Evolutionary conservation across 345 rosid genomes (phyloP), one percentile per base, ranked within the genome.

Genomic region (Sisymbrium altissimum): DNA sequence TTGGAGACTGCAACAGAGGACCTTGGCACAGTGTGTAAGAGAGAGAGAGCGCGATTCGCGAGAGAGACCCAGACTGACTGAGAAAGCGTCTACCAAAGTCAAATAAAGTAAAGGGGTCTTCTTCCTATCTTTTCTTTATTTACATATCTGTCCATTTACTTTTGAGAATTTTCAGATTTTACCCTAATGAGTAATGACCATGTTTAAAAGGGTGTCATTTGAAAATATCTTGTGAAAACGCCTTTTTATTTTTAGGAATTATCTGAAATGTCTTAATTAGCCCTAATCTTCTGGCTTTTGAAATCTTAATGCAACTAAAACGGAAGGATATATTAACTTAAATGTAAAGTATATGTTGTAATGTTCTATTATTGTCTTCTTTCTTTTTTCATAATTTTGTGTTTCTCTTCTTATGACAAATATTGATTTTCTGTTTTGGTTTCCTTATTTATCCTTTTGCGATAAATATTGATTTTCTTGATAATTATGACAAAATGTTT

Each of bases 1-100:
- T 76, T 43, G 77, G 81, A 77, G 81, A 77, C 77, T 66, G 72
- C 68, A 71, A 41, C 77, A 77, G 64, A 70, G 71, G 45, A 29
- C 45, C 45, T 67, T n/a, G 0, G 71, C 64, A 64, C 64, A 64
- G 70, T 53, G 18, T 35, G 1, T n/a, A 10, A 9, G 55, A 38
- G 48, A 48, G 33, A 74, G 72, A 68, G 69, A 57, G 63, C 41
- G 63, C 38, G 41, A 56, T 35, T 56, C 41, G 62, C 41, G 63
- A 74, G 57, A 74, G 57, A 52, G 55, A 48, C 8, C 2, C 17
- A n/a, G 41, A 57, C 27, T 15, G 72, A 71, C 65, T 3, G 52
- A 61, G 14, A 44, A 29, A 64, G 71, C 55, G 63, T 46, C 49
- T 76, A 54, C 33, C 61, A n/a, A 65, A 72, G 71, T 76, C 71